Evolutionary conservation across 1,284 basidiomycete genomes (phyloP).

Genomic region (Ceratobasidium sp.): DNA sequence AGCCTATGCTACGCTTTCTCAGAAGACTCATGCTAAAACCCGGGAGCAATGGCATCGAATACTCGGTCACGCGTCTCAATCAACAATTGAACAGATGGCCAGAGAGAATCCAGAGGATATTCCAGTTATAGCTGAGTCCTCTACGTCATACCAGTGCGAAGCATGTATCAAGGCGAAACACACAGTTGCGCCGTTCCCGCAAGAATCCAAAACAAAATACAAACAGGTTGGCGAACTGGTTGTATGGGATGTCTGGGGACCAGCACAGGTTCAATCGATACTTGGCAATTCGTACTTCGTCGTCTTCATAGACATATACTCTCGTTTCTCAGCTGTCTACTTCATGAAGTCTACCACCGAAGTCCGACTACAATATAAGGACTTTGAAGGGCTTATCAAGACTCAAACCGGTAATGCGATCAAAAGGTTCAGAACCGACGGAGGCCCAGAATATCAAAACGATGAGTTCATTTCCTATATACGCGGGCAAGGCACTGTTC

Average conservation of each 20-base stretch:
- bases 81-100: not conserved
- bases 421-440: not conserved
- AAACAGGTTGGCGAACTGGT: not conserved
- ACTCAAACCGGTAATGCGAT: not conserved
- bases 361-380: not conserved
- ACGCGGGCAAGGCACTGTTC: not conserved
- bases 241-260: conserved; percentile 18
- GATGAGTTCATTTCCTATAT: not conserved
- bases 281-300: not conserved
- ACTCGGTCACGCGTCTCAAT: not conserved
- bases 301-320: not conserved
- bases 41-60: conserved; percentile 10
- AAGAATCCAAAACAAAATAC: not conserved
- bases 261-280: not conserved
- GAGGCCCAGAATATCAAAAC: not conserved
- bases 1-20: not conserved
- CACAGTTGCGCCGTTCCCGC: not conserved
- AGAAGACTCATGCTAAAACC: not conserved
- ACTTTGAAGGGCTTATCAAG: not conserved
- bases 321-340: not conserved
- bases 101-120: not conserved
- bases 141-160: not conserved
- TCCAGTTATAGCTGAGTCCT: not conserved
- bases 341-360: not conserved
- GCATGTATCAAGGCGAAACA: not conserved